Evolutionary conservation across 176 grass and related monocot species (phyloP).

Genomic region (Carex cristatella): DNA sequence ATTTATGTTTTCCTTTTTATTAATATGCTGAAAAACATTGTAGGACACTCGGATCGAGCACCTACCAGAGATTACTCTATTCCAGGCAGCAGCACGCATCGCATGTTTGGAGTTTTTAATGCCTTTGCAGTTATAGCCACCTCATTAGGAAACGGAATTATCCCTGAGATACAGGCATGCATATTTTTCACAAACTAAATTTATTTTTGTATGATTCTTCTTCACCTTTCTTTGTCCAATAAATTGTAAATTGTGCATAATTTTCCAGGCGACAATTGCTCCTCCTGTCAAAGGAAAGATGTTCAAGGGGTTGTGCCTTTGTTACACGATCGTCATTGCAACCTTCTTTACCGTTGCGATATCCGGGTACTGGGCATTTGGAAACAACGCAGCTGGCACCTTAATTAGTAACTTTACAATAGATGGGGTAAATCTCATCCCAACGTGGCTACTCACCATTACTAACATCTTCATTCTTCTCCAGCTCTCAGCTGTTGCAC

Average conservation of each 20-base stretch:
- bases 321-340: slow-evolving; percentile 59
- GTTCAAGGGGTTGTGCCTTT: slow-evolving; percentile 79
- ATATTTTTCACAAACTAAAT: not conserved
- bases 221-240: not conserved
- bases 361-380: slow-evolving; percentile 92
- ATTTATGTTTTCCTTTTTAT: not conserved
- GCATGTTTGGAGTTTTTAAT: slow-evolving; percentile 63
- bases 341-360: slow-evolving; percentile 95
- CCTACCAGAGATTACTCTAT: slow-evolving; percentile 61
- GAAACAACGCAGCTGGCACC: slow-evolving; percentile 49
- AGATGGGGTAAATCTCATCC: slow-evolving; percentile 45
- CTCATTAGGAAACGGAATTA: slow-evolving; percentile 84
- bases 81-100: slow-evolving; percentile 28
- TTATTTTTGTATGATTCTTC: not conserved
- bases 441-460: slow-evolving; percentile 50
- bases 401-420: slow-evolving; percentile 70
- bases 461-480: slow-evolving; percentile 69
- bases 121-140: slow-evolving; percentile 83
- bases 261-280: slow-evolving; percentile 57
- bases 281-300: slow-evolving; percentile 87
- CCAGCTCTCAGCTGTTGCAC: slow-evolving; percentile 67
- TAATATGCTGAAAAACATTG: not conserved
- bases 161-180: slow-evolving; percentile 75
- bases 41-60: slow-evolving; percentile 44
- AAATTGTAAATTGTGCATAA: not conserved